Conservation (phyloP, 192 early-diverging fungal genomes). For the Entomortierella beljakovae region DNA sequence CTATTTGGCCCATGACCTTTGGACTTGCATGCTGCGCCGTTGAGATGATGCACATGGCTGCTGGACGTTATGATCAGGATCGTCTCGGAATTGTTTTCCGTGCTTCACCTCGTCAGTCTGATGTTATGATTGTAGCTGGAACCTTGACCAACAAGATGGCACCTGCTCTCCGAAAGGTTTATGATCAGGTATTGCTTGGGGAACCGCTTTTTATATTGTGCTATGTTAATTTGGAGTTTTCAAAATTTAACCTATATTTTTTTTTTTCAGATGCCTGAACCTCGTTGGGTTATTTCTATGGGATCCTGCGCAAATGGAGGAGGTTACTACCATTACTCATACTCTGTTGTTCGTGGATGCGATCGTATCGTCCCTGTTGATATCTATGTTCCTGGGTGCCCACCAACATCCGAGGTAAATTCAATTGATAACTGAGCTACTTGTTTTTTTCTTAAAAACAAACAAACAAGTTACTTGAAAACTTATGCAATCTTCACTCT, state of each 20-base stretch:
- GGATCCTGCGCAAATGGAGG: conserved; percentile 97
- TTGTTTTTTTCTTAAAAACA: neutral
- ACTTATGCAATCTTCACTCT: neutral
- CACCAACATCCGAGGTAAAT: conserved; percentile 88
- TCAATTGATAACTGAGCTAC: conserved; percentile 11
- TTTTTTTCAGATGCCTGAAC: conserved; percentile 92
- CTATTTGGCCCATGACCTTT: conserved; percentile 86
- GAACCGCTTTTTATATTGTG: no score
- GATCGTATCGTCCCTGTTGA: conserved; percentile 95
- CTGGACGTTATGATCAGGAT: conserved; percentile 97
- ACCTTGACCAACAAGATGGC: conserved; percentile 99
- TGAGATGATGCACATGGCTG: conserved; percentile 99
- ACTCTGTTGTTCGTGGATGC: conserved; percentile 94
- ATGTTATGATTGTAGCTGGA: conserved; percentile 99
- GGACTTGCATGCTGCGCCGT: conserved; percentile 92
- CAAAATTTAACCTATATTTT: neutral
- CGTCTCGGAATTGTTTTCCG: conserved; percentile 97
- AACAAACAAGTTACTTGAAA: neutral
- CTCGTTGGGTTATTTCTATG: conserved; percentile 99
- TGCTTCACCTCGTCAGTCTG: conserved; percentile 96
- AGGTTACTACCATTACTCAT: conserved; percentile 99
- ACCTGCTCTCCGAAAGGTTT: conserved; percentile 73
- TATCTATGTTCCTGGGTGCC: conserved; percentile 98
- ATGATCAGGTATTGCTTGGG: conserved; percentile 68
- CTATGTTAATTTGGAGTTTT: neutral